Evolutionary conservation across 345 rosid species (phyloP).

Genomic region (Camelina laxa): DNA sequence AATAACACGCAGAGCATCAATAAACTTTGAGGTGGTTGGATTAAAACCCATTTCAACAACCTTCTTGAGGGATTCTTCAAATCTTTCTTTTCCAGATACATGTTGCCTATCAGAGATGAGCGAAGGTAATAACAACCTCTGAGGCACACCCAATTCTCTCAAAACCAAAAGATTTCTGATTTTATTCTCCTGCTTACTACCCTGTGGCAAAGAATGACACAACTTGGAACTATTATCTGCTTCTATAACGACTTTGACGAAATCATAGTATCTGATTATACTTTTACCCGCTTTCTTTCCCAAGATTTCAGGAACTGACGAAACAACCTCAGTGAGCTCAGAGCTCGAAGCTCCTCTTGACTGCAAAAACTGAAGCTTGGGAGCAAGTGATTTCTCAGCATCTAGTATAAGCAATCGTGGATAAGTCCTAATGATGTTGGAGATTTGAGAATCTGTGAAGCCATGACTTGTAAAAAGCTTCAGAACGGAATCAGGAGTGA

Average conservation of each 20-base stretch:
- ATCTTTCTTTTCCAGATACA: not conserved
- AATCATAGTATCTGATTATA: constrained; percentile 17
- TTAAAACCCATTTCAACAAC: constrained; percentile 31
- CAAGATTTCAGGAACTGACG: constrained; percentile 31
- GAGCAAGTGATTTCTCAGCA: constrained; percentile 33
- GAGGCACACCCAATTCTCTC: constrained; percentile 33
- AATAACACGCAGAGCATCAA: constrained; percentile 7
- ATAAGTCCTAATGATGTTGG: too few relatives aligned
- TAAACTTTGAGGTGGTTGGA: constrained; percentile 27
- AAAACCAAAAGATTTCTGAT: constrained; percentile 9
- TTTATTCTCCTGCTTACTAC: not conserved
- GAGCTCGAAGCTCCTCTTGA: constrained; percentile 42
- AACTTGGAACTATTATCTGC: not conserved
- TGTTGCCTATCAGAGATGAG: not conserved
- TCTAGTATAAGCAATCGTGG: constrained; percentile 30
- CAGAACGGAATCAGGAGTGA: not conserved
- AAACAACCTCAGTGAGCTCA: constrained; percentile 26
- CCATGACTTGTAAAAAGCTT: constrained; percentile 5
- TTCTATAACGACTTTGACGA: constrained; percentile 21
- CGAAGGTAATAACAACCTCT: not conserved
- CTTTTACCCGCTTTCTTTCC: not conserved
- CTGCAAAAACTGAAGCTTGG: constrained; percentile 39
- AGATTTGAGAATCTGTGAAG: too few relatives aligned
- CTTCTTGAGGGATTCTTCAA: constrained; percentile 15
- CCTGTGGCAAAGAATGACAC: constrained; percentile 2